Conservation (phyloP, 2,329 filamentous ascomycete genomes). For the Monosporascus sp. region DNA sequence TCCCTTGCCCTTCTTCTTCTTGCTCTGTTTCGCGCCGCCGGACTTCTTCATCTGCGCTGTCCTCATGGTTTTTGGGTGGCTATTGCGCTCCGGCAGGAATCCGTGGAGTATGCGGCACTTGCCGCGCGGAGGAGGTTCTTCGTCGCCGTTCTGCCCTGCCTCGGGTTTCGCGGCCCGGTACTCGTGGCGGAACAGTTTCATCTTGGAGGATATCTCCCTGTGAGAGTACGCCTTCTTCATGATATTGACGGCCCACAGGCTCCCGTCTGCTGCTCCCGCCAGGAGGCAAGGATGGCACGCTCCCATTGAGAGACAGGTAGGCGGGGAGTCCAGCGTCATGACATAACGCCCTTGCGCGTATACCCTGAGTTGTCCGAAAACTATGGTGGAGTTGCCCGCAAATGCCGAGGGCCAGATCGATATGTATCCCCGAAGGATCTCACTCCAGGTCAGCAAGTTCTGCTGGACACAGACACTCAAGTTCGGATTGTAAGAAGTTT, state of each 20-base stretch:
- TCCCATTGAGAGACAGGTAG: conserved; percentile 46
- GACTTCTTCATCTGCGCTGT: conserved; percentile 30
- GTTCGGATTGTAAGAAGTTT: conserved; percentile 48
- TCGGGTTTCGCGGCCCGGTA: conserved; percentile 34
- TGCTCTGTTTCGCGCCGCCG: conserved; percentile 24
- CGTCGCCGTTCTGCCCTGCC: conserved; percentile 10
- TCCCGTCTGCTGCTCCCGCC: conserved; percentile 49
- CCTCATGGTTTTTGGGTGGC: conserved; percentile 36
- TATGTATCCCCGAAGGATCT: conserved; percentile 51
- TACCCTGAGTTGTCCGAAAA: conserved; percentile 47
- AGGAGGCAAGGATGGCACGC: conserved; percentile 48
- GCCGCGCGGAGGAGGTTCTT: conserved; percentile 33
- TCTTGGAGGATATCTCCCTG: conserved; percentile 33
- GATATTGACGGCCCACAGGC: conserved; percentile 44
- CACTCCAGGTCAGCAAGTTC: conserved; percentile 48
- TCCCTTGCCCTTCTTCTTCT: conserved; percentile 22
- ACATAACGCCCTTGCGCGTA: conserved; percentile 49
- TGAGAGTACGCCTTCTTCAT: conserved; percentile 39
- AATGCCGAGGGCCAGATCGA: conserved; percentile 47
- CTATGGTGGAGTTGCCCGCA: conserved; percentile 46
- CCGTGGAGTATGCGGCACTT: conserved; percentile 47
- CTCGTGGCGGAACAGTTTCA: conserved; percentile 50
- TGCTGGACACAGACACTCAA: conserved; percentile 48
- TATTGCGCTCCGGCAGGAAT: conserved; percentile 45
- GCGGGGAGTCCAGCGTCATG: conserved; percentile 44